These are phyloP conservation scores for Thalassia testudinum DNA, from an alignment of 116 monocot species.

Conservation along the genomic window DNA sequence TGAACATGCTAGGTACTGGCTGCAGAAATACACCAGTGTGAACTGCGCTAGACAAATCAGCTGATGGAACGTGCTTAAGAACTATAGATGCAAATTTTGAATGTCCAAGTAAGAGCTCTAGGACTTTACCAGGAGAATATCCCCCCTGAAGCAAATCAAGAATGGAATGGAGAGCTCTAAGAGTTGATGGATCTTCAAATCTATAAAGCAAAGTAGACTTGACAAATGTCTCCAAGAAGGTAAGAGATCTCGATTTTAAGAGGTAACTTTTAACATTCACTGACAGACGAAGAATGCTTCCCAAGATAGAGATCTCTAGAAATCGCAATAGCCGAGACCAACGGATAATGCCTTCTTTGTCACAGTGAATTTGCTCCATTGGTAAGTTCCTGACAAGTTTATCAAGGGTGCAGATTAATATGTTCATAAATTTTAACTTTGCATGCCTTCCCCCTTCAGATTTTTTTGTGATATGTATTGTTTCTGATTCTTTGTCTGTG, in stretches of 20 bases:
- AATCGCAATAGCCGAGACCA: constrained; percentile 19
- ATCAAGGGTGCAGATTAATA: constrained; percentile 37
- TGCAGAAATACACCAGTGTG: constrained; percentile 39
- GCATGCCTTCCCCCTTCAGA: constrained; percentile 26
- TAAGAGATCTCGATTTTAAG: constrained; percentile 20
- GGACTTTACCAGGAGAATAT: constrained; percentile 29
- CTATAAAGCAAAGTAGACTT: constrained; percentile 66
- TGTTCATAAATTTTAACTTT: constrained; percentile 43
- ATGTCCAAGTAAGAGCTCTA: constrained; percentile 68
- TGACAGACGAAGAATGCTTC: constrained; percentile 42
- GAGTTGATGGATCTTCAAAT: constrained; percentile 61
- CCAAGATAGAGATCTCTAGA: constrained; percentile 60
- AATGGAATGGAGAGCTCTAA: constrained; percentile 52
- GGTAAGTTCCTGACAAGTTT: constrained; percentile 34
- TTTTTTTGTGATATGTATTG: constrained; percentile 7
- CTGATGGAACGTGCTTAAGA: constrained; percentile 7
- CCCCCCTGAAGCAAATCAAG: constrained; percentile 32
- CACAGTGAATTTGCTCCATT: constrained; percentile 3
- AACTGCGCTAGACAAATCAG: constrained; percentile 20
- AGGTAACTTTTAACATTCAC: constrained; percentile 18
- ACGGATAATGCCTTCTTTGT: constrained; percentile 3
- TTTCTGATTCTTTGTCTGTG: constrained; percentile 9
- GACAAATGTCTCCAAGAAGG: constrained; percentile 48
- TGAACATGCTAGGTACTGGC: constrained; percentile 58
- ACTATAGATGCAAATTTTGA: constrained; percentile 55